Evolutionary conservation across 768 basidiomycete genomes (phyloP), one percentile per base, ranked within the genome.

Genomic region (Pisolithus microcarpus): DNA sequence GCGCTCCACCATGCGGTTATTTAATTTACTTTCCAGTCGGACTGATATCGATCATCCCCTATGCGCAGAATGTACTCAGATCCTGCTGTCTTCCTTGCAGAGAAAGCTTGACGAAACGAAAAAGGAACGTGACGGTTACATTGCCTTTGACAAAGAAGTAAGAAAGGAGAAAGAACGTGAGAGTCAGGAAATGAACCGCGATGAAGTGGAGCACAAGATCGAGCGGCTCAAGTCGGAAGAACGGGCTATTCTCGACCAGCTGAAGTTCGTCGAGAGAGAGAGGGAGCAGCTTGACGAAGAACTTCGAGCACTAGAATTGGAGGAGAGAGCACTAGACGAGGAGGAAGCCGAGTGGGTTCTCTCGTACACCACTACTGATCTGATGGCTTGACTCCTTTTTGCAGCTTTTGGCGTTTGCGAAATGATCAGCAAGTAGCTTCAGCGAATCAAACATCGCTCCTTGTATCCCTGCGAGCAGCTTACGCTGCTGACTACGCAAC

Each of bases 11-110:
- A 76, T 78, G 53, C 81, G 81, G 18, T 74, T 92, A 37, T 85
- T 89, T 64, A 87, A 86, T 64, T 65, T 90, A 28, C 74, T 91
- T 40, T 87, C 88, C 11, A 79, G 83, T 50, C 75, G 83, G 39
- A 83, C 85, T 48, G 85, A 87, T 30, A 80, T 94, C 40, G 91
- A 93, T 64, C 93, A 97, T 64, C 96, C 96, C 5, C 76, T 99
- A 7, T 99, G 96, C 66, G 82, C 87, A 0, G 95, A 98, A 61
- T 99, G 96, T 67, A 91, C 93, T 3, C 84, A 88, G 60, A 77
- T 86, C 44, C 70, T 98, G 31, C 78, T 94, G 28, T 74, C 74
- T 1, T 81, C 80, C 23, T 78, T 98, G 30, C 82, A 87, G 58
- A 77, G 78, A 43, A 84, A 91, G 61, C 74, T 95, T 15, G 91